Evolutionary conservation across 805 yeast genomes (phyloP).

Genomic region (Ogataea methanolica): DNA sequence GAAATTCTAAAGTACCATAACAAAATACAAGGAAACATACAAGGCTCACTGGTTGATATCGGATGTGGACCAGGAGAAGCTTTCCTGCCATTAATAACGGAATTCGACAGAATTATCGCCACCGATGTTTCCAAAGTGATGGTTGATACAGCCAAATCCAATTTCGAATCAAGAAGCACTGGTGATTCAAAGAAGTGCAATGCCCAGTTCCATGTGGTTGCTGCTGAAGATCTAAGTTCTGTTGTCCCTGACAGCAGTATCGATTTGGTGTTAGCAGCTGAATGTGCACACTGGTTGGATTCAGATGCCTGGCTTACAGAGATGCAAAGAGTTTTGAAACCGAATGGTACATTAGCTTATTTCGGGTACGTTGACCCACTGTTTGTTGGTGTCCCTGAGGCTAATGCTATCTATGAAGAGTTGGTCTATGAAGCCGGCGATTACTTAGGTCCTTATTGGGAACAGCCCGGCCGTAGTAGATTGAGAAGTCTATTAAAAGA

Average conservation of each 20-base stretch:
- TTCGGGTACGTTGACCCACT: conserved; percentile 81
- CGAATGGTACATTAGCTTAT: conserved; percentile 51
- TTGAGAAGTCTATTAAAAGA: conserved; percentile 42
- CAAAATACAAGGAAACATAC: conserved; percentile 5
- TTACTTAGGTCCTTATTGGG: conserved; percentile 71
- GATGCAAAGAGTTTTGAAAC: conserved; percentile 33
- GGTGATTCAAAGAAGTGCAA: background rate
- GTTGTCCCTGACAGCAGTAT: conserved; percentile 26
- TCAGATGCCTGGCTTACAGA: conserved; percentile 24
- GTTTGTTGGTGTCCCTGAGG: conserved; percentile 44
- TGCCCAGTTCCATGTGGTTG: conserved; percentile 10
- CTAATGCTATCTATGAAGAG: conserved; percentile 46
- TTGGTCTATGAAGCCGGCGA: conserved; percentile 39
- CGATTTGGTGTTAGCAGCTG: conserved; percentile 74
- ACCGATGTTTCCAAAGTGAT: conserved; percentile 44
- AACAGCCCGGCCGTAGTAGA: conserved; percentile 69
- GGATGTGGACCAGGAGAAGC: conserved; percentile 58
- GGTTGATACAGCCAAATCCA: conserved; percentile 38
- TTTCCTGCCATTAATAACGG: conserved; percentile 37
- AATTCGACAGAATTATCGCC: conserved; percentile 36
- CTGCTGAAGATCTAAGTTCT: conserved; percentile 22
- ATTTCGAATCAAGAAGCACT: conserved; percentile 2
- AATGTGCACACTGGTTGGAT: conserved; percentile 80
- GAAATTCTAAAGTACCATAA: conserved; percentile 33
- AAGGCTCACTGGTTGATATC: conserved; percentile 47